phyloP scores from a whole-genome alignment of 2,329 filamentous ascomycete genomes.

The Ustulina deusta region DNA sequence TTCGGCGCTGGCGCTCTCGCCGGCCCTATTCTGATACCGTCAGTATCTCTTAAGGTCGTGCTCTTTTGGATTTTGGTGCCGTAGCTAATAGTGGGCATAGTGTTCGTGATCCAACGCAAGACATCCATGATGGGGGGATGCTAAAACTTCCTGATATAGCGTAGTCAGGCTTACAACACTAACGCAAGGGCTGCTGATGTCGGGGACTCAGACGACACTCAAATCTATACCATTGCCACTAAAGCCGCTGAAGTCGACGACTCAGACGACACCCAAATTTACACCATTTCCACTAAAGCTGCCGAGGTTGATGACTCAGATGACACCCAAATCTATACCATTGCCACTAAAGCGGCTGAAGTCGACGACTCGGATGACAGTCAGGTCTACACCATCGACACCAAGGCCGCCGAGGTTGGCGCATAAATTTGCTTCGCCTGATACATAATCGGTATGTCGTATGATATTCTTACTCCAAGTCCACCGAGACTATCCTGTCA shows the following conservation, averaged over 20 bases:
- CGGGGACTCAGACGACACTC: neutral
- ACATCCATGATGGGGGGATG: no score
- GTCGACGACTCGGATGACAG: conserved; percentile 5
- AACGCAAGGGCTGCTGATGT: neutral
- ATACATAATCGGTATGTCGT: neutral
- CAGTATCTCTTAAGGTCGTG: neutral
- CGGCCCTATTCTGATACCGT: conserved; percentile 9
- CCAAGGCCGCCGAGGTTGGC: conserved; percentile 3
- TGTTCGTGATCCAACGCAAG: neutral
- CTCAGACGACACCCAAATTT: neutral
- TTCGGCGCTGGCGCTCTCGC: conserved; percentile 8
- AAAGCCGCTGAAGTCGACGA: conserved; percentile 5
- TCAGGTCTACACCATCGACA: conserved; percentile 6
- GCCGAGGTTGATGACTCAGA: neutral
- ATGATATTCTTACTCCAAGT: neutral
- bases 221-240: conserved; percentile 9
- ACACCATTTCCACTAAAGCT: neutral
- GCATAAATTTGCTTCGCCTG: neutral
- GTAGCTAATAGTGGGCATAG: neutral
- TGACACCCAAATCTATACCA: conserved; percentile 12
- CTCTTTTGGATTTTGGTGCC: neutral
- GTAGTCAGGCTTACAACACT: neutral
- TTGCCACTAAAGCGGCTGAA: neutral
- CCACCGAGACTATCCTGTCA: neutral
- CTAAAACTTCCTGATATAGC: neutral